Base-by-base conservation (phyloP, 2,329 filamentous ascomycete genomes). In the Neofusicoccum umdonicola region DNA sequence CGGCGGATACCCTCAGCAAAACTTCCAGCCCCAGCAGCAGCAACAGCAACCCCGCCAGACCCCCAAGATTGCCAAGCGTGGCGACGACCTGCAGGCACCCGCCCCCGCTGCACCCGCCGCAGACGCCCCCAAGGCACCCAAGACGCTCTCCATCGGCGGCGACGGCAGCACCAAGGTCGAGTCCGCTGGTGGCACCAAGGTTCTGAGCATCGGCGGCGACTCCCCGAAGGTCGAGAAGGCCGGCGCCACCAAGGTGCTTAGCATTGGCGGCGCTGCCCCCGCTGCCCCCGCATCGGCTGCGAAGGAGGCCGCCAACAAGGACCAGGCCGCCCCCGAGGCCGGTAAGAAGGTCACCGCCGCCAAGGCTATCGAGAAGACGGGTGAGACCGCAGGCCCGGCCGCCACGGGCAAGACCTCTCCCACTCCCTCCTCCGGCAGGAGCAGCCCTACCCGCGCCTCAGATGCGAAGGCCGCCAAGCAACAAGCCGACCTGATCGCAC, bases 351-450 rank as follows among this genome's bases (percentile, higher is more conserved):
- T 90, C n/a, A 83, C 90, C 1, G 94, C 93, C 4, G 83, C 87
- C 58, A 97, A 97, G 80, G 93, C 94, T 9, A 92, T 97, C 68
- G 92, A 96, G 74, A 97, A 97, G 84, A 90, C 91, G 0, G 91
- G 93, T 63, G 89, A 93, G 75, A 83, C 86, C 62, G 64, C 64
- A 3, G 64, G 57, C 12, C 81, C 85, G 8, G 81, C 84, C 51
- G 80, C 81, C 58, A 66, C 70, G 22, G 92, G 92, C 63, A 90
- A 88, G 74, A 89, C 90, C 3, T 95, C 93, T 1, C 91, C 94
- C 17, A 86, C 90, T 4, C 90, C 91, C 8, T 91, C 91, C 1
- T 95, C 92, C 11, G 94, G 93, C 52, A 88, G 92, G 61, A 92
- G 90, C 42, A 96, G 92, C 74, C 92, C 93, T 8, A 86, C 85